Base-by-base conservation (phyloP, 2,329 filamentous ascomycete genomes). In the Raffaelea deltoideospora region DNA sequence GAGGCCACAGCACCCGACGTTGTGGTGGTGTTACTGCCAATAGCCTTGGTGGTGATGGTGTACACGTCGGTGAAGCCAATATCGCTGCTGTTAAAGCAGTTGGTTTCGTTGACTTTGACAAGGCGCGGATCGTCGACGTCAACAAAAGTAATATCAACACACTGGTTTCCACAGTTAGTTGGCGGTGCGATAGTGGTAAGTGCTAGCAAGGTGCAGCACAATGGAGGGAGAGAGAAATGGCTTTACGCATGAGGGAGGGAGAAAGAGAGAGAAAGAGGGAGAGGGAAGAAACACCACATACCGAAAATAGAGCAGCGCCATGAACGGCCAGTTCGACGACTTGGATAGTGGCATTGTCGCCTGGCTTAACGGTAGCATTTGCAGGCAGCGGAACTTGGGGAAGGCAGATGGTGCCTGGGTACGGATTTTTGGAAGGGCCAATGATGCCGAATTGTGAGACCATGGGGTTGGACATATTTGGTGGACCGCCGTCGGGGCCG, bases 321-420 rank as follows among this genome's bases (percentile, higher is more conserved):
- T 94, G 86, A 41, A 83, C 63, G 13, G 87, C 87, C 8, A 74
- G 59, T 63, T 93, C 84, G 20, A 95, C 76, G 3, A 94, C 58
- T 53, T 95, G 87, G 40, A 95, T 90, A 0, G 87, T 94, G 19
- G 85, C 86, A 52, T 82, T 77, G 59, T 94, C 82, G n/a, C 90
- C 90, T 0, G 77, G 61, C 34, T 81, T 76, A 33, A 85, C 79
- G 1, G 60, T 73, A 31, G 76, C 61, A 48, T 81, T 79, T 6
- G 63, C 65, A 0, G 90, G 90, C 29, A 96, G 62, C 2, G 86
- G 82, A 1, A 96, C 78, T 54, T 95, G 86, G 0, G 87, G 86
- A 33, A 96, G 61, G 53, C 90, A 98, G 50, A 96, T 75, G 4
- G 78, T 81, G 42, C 87, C 88, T 1, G 82, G 81, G 55, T 87